Evolutionary conservation across 352 stramenopile genomes (phyloP).

Genomic region (Globisporangium ultimum): DNA sequence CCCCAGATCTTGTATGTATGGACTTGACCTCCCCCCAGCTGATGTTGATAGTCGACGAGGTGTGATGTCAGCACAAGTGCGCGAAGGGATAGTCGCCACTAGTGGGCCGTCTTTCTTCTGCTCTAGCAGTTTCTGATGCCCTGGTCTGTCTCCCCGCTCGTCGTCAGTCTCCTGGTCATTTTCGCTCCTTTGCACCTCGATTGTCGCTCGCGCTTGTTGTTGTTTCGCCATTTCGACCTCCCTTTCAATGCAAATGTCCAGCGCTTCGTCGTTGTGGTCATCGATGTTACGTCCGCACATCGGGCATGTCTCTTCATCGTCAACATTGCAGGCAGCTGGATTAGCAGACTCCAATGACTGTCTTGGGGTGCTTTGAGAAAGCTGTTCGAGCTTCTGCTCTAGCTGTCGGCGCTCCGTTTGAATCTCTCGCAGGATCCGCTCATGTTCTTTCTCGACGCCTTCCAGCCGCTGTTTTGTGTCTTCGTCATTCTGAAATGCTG

Average conservation of each 20-base stretch:
- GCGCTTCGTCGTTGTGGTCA: slow-evolving; percentile 14
- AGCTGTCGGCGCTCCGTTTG: slow-evolving; percentile 14
- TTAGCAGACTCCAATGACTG: background rate
- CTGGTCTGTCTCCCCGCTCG: background rate
- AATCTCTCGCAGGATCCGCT: slow-evolving; percentile 12
- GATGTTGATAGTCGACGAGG: slow-evolving; percentile 10
- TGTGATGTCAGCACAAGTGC: background rate
- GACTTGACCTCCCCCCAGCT: slow-evolving; percentile 8
- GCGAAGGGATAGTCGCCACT: background rate
- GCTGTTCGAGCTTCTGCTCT: slow-evolving; percentile 13
- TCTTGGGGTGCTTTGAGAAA: slow-evolving; percentile 1
- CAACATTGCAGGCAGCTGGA: background rate
- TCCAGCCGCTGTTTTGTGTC: slow-evolving; percentile 1
- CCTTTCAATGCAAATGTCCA: slow-evolving; percentile 17
- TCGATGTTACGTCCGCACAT: slow-evolving; percentile 17
- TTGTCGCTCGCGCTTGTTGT: background rate
- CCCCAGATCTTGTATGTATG: slow-evolving; percentile 11
- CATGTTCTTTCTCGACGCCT: slow-evolving; percentile 12
- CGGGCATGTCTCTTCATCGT: slow-evolving; percentile 9
- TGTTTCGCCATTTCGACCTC: slow-evolving; percentile 9
- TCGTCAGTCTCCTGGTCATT: background rate
- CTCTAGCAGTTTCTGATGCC: background rate
- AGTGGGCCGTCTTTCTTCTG: background rate
- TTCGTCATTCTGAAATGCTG: slow-evolving; percentile 18
- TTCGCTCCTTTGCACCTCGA: slow-evolving; percentile 1